These are phyloP conservation scores for Canna indica DNA, from an alignment of 176 grass and related monocot species.

Conservation along the genomic window DNA sequence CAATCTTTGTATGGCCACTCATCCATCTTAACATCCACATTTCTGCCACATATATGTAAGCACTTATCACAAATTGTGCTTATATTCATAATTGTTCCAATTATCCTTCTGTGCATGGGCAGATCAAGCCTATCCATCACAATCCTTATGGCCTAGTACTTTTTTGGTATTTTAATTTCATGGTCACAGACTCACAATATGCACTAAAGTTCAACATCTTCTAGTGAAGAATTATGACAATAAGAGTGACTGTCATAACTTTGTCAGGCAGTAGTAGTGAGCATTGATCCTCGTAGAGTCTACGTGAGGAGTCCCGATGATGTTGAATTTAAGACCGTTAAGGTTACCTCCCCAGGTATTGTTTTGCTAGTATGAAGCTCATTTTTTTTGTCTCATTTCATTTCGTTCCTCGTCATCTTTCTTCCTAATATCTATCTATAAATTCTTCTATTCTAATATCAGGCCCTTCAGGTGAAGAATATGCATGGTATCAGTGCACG, in stretches of 20 bases:
- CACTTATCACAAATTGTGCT: background rate
- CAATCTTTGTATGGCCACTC: too few relatives aligned
- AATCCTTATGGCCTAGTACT: background rate
- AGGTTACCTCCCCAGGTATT: slow-evolving; percentile 40
- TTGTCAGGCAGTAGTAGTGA: slow-evolving; percentile 92
- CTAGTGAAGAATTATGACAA: slow-evolving; percentile 1
- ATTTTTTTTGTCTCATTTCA: slow-evolving; percentile 1
- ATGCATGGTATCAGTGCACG: slow-evolving; percentile 98
- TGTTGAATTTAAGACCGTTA: slow-evolving; percentile 21
- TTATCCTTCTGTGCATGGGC: background rate
- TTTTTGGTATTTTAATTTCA: background rate
- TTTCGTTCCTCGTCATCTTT: background rate
- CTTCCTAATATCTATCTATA: slow-evolving; percentile 13
- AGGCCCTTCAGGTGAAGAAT: slow-evolving; percentile 86
- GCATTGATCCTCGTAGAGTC: slow-evolving; percentile 84
- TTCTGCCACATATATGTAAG: too few relatives aligned
- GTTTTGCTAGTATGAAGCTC: slow-evolving; percentile 3
- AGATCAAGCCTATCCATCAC: background rate
- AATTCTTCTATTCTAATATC: slow-evolving; percentile 24
- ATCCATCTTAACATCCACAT: too few relatives aligned
- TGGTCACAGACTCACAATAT: background rate
- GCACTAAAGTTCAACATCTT: background rate
- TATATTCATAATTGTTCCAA: background rate
- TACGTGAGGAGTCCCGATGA: slow-evolving; percentile 76
- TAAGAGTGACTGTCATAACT: slow-evolving; percentile 3